These are phyloP conservation scores for Ganoderma multipileum DNA, from an alignment of 1,284 basidiomycete genomes.

Conservation along the genomic window DNA sequence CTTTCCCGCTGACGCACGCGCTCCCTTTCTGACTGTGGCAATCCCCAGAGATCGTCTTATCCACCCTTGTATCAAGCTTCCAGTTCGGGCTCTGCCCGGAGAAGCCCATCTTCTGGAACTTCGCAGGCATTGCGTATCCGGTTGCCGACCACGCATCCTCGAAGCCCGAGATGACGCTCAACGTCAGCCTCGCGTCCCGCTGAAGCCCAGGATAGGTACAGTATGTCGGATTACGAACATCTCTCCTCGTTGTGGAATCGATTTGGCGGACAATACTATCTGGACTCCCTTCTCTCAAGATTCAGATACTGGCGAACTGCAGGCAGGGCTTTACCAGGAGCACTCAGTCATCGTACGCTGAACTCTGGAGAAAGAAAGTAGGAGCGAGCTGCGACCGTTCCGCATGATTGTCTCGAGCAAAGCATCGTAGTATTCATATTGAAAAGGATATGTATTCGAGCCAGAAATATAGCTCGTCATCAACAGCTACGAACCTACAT, in stretches of 20 bases:
- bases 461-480: too few relatives aligned
- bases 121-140: slow-evolving; percentile 29
- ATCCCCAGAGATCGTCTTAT: slow-evolving; percentile 21
- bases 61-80: slow-evolving; percentile 19
- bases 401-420: too few relatives aligned
- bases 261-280: neutral
- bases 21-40: neutral
- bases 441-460: too few relatives aligned
- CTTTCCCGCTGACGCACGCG: too few relatives aligned
- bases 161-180: slow-evolving; percentile 27
- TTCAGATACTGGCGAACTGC: neutral
- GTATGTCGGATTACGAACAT: neutral
- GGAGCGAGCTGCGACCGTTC: too few relatives aligned
- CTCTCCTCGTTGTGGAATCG: neutral
- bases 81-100: slow-evolving; percentile 16
- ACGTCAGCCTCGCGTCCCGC: slow-evolving; percentile 12
- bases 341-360: too few relatives aligned
- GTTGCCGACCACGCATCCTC: slow-evolving; percentile 18
- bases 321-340: too few relatives aligned
- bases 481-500: neutral
- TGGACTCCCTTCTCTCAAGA: neutral
- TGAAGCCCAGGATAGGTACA: neutral
- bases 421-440: too few relatives aligned
- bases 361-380: too few relatives aligned
- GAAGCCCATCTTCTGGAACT: slow-evolving; percentile 31